Percentiles rank a stretch among this genome's conserved stretches.
phyloP scores from a whole-genome alignment of 148 eudicot species.

The Rhododendron griersonianum region DNA sequence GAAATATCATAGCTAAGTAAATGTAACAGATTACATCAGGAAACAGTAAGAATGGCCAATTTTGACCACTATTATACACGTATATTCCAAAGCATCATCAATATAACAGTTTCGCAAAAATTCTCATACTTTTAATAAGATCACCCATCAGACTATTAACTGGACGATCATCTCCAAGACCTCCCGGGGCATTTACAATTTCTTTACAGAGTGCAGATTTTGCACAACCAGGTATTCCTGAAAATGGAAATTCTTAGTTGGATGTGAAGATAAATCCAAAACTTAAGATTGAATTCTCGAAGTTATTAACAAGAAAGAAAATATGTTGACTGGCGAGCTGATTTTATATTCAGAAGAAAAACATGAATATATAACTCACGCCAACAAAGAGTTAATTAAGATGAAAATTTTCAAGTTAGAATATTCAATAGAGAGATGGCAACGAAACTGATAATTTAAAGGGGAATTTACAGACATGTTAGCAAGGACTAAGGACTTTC shows the following conservation, averaged over 20 bases:
- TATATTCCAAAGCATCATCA: not conserved
- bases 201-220: slow-evolving; percentile 95
- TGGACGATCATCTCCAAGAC: slow-evolving; percentile 75
- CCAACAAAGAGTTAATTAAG: not conserved
- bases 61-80: not conserved
- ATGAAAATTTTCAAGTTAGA: not conserved
- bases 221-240: slow-evolving; percentile 99
- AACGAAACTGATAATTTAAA: not conserved
- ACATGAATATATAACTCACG: not conserved
- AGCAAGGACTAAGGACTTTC: not conserved
- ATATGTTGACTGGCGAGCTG: not conserved
- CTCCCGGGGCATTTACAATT: slow-evolving; percentile 46
- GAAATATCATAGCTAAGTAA: too few relatives aligned
- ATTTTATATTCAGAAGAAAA: not conserved
- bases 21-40: not conserved
- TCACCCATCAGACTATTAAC: slow-evolving; percentile 93
- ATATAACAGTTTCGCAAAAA: not conserved
- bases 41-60: not conserved
- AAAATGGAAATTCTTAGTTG: not conserved
- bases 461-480: not conserved
- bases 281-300: not conserved
- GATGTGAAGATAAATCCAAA: slow-evolving; percentile 4
- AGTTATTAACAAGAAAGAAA: slow-evolving; percentile 1
- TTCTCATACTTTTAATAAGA: slow-evolving; percentile 64
- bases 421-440: not conserved